Percentiles rank a stretch among this genome's conserved stretches.
Conservation (phyloP, 2,329 filamentous ascomycete species). For the Cladosporium austrohemisphaericum region DNA sequence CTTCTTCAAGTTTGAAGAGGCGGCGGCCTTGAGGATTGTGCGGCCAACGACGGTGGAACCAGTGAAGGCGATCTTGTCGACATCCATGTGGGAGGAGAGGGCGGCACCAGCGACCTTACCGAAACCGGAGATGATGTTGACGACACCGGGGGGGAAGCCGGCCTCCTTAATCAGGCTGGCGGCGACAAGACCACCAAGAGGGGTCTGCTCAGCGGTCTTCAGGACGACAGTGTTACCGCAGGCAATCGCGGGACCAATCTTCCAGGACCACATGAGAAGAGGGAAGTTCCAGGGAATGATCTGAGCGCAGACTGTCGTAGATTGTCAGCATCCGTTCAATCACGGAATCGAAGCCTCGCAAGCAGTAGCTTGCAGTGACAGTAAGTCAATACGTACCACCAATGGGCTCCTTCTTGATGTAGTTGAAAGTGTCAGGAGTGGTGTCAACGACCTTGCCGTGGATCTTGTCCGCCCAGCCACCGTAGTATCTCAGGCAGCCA, state of each 20-base stretch:
- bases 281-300: slow-evolving; percentile 67
- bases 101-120: slow-evolving; percentile 51
- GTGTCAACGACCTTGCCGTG: slow-evolving; percentile 80
- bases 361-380: not conserved
- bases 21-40: slow-evolving; percentile 75
- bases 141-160: slow-evolving; percentile 72
- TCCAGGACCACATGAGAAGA: slow-evolving; percentile 77
- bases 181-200: slow-evolving; percentile 47
- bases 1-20: slow-evolving; percentile 75
- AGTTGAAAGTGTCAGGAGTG: slow-evolving; percentile 73
- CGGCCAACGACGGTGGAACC: slow-evolving; percentile 71
- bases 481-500: slow-evolving; percentile 78
- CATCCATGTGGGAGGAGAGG: slow-evolving; percentile 70
- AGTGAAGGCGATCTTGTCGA: slow-evolving; percentile 82
- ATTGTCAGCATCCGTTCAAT: slow-evolving; percentile 2
- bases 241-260: slow-evolving; percentile 70
- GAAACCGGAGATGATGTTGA: slow-evolving; percentile 35
- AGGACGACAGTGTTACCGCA: slow-evolving; percentile 66
- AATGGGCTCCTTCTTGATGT: slow-evolving; percentile 73
- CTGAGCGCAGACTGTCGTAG: slow-evolving; percentile 58
- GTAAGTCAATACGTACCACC: slow-evolving; percentile 24
- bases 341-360: not conserved
- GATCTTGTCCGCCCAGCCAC: slow-evolving; percentile 89
- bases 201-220: slow-evolving; percentile 62
- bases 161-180: slow-evolving; percentile 56